These are phyloP conservation scores for Tuber aestivum DNA, from an alignment of 495 filamentous ascomycete genomes.

Conservation along the genomic window DNA sequence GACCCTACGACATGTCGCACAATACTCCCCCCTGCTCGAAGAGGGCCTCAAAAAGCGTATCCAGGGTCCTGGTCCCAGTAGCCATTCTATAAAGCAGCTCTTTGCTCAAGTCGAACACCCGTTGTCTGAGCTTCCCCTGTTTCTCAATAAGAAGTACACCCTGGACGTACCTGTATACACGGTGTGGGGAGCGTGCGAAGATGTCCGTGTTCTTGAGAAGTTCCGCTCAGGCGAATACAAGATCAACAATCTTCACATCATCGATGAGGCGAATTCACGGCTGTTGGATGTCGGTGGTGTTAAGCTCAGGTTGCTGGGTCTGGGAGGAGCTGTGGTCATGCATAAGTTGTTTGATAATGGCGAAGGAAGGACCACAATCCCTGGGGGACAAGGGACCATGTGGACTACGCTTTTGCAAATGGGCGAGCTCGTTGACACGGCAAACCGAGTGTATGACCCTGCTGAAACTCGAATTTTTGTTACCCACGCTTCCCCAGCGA, in stretches of 20 bases:
- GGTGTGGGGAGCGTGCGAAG: constrained; percentile 98
- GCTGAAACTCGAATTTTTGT: constrained; percentile 97
- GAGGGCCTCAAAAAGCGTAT: constrained; percentile 84
- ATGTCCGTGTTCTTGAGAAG: constrained; percentile 96
- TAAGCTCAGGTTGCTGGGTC: constrained; percentile 86
- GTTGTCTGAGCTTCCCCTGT: constrained; percentile 87
- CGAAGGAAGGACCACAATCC: constrained; percentile 94
- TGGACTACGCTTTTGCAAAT: constrained; percentile 98
- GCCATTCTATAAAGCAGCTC: constrained; percentile 78
- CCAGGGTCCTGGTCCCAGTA: constrained; percentile 48
- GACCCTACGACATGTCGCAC: constrained; percentile 94
- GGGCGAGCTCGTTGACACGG: constrained; percentile 96
- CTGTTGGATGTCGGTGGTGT: constrained; percentile 90
- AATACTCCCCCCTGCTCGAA: constrained; percentile 91
- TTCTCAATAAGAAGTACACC: constrained; percentile 79
- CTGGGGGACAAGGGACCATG: constrained; percentile 98
- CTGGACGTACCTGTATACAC: constrained; percentile 96
- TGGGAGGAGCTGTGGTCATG: constrained; percentile 98
- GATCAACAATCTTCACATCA: constrained; percentile 93
- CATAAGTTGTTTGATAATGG: constrained; percentile 99
- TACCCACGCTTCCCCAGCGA: constrained; percentile 93
- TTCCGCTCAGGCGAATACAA: constrained; percentile 98
- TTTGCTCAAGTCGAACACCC: constrained; percentile 60
- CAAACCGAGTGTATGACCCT: constrained; percentile 95
- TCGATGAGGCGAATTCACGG: constrained; percentile 94